Evolutionary conservation across 441 rosid species (phyloP), one percentile per base, ranked within the genome.

Genomic region (Heliophila coronopifolia): DNA sequence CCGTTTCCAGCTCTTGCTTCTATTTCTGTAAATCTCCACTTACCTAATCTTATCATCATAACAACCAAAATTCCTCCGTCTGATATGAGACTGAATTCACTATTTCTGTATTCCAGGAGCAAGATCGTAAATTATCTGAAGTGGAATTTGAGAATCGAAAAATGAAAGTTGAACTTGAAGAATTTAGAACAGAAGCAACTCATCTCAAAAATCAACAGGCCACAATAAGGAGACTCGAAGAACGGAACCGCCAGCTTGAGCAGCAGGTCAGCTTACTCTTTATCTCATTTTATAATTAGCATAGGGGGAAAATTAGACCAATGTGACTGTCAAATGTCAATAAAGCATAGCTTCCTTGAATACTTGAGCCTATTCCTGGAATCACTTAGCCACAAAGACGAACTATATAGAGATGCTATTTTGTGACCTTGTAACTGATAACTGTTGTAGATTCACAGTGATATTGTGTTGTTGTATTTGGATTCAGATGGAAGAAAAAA

Each of bases 151-250:
- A 86, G 68, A 92, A 82, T 68, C 75, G 99, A 44, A 92, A 88
- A 76, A 88, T 88, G 96, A 92, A 86, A 76, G 77, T 88, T 59
- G 97, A 92, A 75, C 89, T 92, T 60, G 99, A 92, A 71, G 97
- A 92, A 63, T 92, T 63, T 73, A 75, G 99, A 70, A 74, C 90
- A 4, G 99, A 92, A 77, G 95, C 99, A 32, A 73, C 93, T 65
- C 99, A 86, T 65, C 73, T 92, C 41, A 92, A 92, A 81, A 92
- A 88, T 75, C 97, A 93, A 62, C 99, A 86, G 63, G 93, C 97
- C 16, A 93, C 97, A 41, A 89, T 93, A 75, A 89, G 99, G 77
- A 84, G 96, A 50, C 86, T 93, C 41, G 98, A 92, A 66, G 98
- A 92, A 56, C 89, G 94, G 59, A 92, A 85, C 56, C 93, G 94